Conservation (phyloP, 2,329 filamentous ascomycete species). For the Ophiostoma perfectum region DNA sequence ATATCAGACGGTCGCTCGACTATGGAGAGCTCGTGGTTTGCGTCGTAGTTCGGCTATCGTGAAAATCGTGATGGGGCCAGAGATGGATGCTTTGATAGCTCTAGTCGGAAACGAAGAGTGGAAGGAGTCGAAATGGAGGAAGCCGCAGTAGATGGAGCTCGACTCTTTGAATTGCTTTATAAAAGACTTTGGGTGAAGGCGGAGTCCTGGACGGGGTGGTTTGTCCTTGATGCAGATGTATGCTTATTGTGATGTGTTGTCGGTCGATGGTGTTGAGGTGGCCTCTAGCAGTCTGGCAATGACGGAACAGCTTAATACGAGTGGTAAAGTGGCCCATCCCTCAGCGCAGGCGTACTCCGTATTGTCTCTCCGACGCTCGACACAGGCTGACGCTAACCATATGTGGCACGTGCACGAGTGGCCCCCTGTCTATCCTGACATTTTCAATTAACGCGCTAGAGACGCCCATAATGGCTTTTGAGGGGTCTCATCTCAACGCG, state of each 20-base stretch:
- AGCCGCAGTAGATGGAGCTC: no score
- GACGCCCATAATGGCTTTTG: not conserved
- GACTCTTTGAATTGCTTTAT: no score
- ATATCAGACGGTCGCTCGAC: no score
- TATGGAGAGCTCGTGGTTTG: no score
- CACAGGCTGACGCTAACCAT: slow-evolving; percentile 1
- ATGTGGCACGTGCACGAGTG: not conserved
- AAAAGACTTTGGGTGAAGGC: not conserved
- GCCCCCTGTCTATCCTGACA: not conserved
- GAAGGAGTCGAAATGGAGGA: no score
- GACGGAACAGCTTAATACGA: not conserved
- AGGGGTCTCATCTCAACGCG: slow-evolving; percentile 9
- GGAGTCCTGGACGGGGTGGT: not conserved
- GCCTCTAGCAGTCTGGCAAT: slow-evolving; percentile 8
- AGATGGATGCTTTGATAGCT: no score
- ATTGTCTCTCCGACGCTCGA: not conserved
- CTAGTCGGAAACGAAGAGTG: no score
- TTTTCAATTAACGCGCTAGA: slow-evolving; percentile 8
- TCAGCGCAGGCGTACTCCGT: not conserved
- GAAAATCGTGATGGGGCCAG: no score
- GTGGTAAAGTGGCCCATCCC: not conserved
- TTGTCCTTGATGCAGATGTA: not conserved
- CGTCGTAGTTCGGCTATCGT: no score
- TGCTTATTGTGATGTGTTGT: not conserved
- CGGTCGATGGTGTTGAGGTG: slow-evolving; percentile 4